phyloP scores from a whole-genome alignment of 2,329 filamentous ascomycete genomes.

The Aspergillus sclerotialis region DNA sequence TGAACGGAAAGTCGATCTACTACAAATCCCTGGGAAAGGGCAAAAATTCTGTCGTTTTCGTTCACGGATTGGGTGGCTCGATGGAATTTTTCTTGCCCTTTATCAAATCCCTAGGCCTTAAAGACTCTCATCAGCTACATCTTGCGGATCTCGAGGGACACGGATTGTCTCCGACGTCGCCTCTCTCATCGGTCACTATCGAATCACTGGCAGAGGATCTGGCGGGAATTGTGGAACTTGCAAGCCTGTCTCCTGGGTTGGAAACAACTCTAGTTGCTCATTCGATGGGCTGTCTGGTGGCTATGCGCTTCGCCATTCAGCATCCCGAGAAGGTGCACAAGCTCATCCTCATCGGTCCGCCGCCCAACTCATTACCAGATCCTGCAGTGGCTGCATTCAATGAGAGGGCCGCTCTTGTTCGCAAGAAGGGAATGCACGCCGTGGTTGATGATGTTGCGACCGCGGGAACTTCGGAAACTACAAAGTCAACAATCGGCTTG shows the following conservation, averaged over 20 bases:
- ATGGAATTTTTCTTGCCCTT: neutral
- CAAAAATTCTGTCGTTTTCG: neutral
- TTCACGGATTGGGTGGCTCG: neutral
- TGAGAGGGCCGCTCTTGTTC: neutral
- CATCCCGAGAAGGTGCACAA: neutral
- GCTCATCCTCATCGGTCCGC: slow-evolving; percentile 1
- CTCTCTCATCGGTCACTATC: neutral
- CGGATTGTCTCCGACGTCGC: neutral
- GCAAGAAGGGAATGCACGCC: neutral
- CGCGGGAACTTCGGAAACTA: neutral
- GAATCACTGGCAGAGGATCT: neutral
- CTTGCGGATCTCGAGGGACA: neutral
- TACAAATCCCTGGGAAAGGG: neutral
- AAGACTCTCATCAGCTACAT: neutral
- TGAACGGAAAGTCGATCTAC: neutral
- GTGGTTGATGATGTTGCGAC: neutral
- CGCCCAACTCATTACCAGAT: neutral
- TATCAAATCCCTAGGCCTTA: neutral
- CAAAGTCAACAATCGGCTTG: neutral
- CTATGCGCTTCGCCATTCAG: neutral
- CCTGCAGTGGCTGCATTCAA: neutral
- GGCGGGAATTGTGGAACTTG: neutral
- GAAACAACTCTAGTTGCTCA: neutral
- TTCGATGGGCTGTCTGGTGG: slow-evolving; percentile 1
- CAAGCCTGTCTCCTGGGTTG: neutral